A percentile compares a stretch with the other conserved stretches of the same genome.
Conservation (phyloP, 2,329 filamentous ascomycete species). For the Xylariaceae sp. region DNA sequence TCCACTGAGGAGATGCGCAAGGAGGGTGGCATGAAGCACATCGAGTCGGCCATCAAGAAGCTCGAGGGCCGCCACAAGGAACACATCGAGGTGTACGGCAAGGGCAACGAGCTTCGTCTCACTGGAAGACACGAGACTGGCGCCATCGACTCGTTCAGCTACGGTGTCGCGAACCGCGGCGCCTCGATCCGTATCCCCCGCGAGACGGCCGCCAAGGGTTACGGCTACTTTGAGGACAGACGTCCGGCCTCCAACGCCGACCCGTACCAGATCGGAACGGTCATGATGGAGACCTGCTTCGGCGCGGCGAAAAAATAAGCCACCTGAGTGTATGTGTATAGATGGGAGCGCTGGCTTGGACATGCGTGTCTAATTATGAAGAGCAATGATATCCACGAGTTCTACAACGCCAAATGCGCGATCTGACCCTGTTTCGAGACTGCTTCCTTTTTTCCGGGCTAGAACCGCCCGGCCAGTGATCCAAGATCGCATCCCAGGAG, state of each 20-base stretch:
- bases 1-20: slow-evolving; percentile 81
- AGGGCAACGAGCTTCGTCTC: slow-evolving; percentile 90
- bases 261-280: slow-evolving; percentile 72
- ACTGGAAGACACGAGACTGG: slow-evolving; percentile 94
- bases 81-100: slow-evolving; percentile 90
- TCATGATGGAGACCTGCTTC: too few relatives aligned
- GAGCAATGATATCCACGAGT: too few relatives aligned
- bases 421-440: too few relatives aligned
- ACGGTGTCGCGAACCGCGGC: slow-evolving; percentile 92
- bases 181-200: slow-evolving; percentile 89
- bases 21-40: slow-evolving; percentile 92
- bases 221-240: slow-evolving; percentile 89
- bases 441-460: too few relatives aligned
- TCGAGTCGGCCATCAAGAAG: slow-evolving; percentile 80
- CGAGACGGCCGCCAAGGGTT: slow-evolving; percentile 76
- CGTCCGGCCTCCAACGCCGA: slow-evolving; percentile 75
- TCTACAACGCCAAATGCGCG: too few relatives aligned
- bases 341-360: too few relatives aligned
- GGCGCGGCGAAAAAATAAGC: too few relatives aligned
- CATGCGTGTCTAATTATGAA: too few relatives aligned
- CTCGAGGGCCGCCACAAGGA: slow-evolving; percentile 69
- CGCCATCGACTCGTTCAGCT: slow-evolving; percentile 86
- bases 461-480: too few relatives aligned
- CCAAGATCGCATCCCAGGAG: too few relatives aligned
- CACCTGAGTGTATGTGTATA: too few relatives aligned